Evolutionary conservation across 805 yeast genomes (phyloP), one percentile per base, ranked within the genome.

Genomic region (Candida michaelii): DNA sequence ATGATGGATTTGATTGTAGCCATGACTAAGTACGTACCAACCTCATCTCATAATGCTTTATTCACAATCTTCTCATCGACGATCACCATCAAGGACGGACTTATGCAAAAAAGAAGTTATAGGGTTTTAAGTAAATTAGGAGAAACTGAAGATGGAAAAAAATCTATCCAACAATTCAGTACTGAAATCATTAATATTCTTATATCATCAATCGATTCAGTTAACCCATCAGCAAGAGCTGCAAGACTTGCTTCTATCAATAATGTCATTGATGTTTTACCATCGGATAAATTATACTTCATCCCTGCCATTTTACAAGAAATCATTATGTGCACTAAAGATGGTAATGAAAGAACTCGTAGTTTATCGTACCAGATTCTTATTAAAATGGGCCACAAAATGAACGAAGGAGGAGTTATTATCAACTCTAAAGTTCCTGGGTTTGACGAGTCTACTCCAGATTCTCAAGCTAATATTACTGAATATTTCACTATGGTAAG

Each of bases 401-500:
- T 93, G 93, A 59, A 69, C 13, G 71, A 71, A 34, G 85, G 87
- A 37, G 91, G 95, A 31, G 54, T 74, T 3, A 75, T 93, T 34
- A 74, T 75, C 42, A 83, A 86, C 56, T 67, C 81, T 13, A 66
- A 74, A 52, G 80, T 85, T 45, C 82, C 89, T 27, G 87, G 83
- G 2, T 76, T 84, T 58, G 89, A 78, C 36, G 65, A 71, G 5
- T 75, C 69, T 5, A 76, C 81, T 21, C 84, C 85, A n/a, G 77
- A 77, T 46, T 69, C 82, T 8, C 71, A 73, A 39, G 93, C 96
- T 7, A 73, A 80, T 14, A 72, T 90, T 43, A 76, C 82, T 35
- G 97, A 90, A 64, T 90, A 74, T 59, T 88, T 91, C 70, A 89
- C 95, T 23, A 88, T 93, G 84, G 84, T 91, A 23, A 80, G 91